Percentiles rank a stretch among this genome's conserved stretches.
Evolutionary conservation across 345 rosid genomes (phyloP).

Genomic region (Rhizophora apiculata): DNA sequence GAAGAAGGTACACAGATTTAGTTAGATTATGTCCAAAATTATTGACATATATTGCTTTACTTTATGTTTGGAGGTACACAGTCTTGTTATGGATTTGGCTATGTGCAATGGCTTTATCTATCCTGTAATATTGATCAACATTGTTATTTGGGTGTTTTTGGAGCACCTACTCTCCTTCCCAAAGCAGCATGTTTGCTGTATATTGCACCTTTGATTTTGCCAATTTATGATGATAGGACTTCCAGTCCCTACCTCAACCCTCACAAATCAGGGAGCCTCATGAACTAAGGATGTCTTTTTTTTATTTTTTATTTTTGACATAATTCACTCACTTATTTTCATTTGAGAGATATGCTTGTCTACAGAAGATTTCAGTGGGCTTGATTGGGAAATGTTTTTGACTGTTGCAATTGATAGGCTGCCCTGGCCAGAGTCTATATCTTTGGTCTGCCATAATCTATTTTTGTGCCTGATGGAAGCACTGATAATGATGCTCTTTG

Average conservation of each 20-base stretch:
- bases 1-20: slow-evolving; percentile 54
- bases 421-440: not conserved
- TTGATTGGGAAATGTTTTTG: not conserved
- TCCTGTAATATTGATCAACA: not conserved
- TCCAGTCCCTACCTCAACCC: too few species aligned
- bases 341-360: not conserved
- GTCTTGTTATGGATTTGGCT: not conserved
- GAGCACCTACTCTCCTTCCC: not conserved
- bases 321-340: not conserved
- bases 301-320: too few species aligned
- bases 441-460: not conserved
- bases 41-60: not conserved
- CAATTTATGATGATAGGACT: too few species aligned
- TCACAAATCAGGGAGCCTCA: too few species aligned
- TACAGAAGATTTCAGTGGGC: not conserved
- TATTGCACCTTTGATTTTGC: too few species aligned
- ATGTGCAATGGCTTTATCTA: not conserved
- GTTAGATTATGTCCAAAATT: not conserved
- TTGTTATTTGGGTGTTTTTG: not conserved
- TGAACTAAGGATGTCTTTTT: too few species aligned
- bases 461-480: not conserved
- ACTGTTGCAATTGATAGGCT: not conserved
- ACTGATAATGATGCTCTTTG: not conserved
- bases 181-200: too few species aligned
- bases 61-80: not conserved